Evolutionary conservation across 805 yeast species (phyloP).

Genomic region (Yamadazyma nakazawae): DNA sequence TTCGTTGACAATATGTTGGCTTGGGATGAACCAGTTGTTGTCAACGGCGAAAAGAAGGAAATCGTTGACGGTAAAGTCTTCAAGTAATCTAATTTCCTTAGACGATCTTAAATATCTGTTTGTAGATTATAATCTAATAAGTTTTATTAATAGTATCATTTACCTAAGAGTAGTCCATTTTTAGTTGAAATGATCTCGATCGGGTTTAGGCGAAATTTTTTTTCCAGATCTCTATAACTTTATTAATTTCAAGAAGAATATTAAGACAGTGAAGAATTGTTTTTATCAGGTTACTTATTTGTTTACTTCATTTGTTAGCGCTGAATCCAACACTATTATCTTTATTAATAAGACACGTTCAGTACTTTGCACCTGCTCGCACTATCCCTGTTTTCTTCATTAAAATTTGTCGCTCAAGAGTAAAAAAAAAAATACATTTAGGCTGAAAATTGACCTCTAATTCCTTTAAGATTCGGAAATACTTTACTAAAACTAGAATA

Average conservation of each 20-base stretch:
- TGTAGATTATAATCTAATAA: not conserved
- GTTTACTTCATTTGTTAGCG: too few species aligned
- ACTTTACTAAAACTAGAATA: not conserved
- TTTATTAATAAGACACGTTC: not conserved
- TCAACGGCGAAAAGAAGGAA: conserved; percentile 78
- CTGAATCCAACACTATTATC: not conserved
- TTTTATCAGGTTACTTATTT: too few species aligned
- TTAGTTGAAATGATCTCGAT: too few species aligned
- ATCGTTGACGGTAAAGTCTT: conserved; percentile 97
- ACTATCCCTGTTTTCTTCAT: not conserved
- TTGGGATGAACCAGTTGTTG: conserved; percentile 91
- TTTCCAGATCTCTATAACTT: too few species aligned
- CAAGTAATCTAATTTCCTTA: conserved; percentile 50
- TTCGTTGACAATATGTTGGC: conserved; percentile 92
- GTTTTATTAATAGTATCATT: not conserved
- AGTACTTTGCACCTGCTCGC: not conserved
- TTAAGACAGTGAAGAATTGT: too few species aligned
- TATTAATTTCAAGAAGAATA: too few species aligned
- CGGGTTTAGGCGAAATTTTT: too few species aligned
- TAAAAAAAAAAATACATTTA: too few species aligned
- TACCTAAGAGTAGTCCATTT: too few species aligned
- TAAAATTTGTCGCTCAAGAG: not conserved
- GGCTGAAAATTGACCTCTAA: not conserved
- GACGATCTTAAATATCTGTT: not conserved
- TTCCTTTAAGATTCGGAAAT: not conserved